Conservation (phyloP, 139 green algal species). For the Tetradesmus lagerheimii region DNA sequence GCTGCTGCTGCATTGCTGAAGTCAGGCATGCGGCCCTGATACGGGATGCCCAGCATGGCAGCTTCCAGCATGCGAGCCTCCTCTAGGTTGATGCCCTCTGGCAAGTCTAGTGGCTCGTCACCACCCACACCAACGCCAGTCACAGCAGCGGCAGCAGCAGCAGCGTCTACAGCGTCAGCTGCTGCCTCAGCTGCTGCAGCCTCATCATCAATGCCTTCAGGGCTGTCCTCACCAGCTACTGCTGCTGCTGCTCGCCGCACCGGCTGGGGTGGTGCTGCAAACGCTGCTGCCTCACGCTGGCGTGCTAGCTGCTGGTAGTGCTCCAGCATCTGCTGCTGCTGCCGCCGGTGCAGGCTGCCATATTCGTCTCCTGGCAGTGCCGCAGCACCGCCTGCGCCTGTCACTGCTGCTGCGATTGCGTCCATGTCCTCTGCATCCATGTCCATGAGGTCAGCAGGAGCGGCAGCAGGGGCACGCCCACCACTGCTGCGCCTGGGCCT, state of each 20-base stretch:
- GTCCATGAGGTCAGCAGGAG: conserved; percentile 29
- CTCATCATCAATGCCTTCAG: neutral
- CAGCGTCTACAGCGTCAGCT: neutral
- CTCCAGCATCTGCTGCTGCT: conserved; percentile 34
- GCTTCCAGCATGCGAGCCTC: conserved; percentile 89
- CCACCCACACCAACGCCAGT: neutral
- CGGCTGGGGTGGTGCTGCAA: neutral
- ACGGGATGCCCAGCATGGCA: conserved; percentile 84
- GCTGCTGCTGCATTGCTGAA: conserved; percentile 13
- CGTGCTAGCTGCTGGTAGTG: conserved; percentile 23
- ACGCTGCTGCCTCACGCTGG: neutral
- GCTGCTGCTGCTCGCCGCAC: neutral
- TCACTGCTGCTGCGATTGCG: neutral
- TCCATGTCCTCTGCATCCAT: conserved; percentile 32
- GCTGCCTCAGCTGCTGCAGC: conserved; percentile 6
- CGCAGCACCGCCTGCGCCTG: conserved; percentile 1
- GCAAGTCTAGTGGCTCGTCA: conserved; percentile 48
- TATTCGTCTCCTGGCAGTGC: neutral
- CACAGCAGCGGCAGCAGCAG: neutral
- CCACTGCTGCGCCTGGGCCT: conserved; percentile 2
- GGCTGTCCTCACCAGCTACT: neutral
- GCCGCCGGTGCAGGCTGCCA: conserved; percentile 21
- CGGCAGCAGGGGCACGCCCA: neutral
- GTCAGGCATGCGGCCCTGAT: conserved; percentile 69
- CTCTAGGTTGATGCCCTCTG: conserved; percentile 66